Evolutionary conservation across 2,329 filamentous ascomycete species (phyloP).

Genomic region (Stromatinia cepivora): DNA sequence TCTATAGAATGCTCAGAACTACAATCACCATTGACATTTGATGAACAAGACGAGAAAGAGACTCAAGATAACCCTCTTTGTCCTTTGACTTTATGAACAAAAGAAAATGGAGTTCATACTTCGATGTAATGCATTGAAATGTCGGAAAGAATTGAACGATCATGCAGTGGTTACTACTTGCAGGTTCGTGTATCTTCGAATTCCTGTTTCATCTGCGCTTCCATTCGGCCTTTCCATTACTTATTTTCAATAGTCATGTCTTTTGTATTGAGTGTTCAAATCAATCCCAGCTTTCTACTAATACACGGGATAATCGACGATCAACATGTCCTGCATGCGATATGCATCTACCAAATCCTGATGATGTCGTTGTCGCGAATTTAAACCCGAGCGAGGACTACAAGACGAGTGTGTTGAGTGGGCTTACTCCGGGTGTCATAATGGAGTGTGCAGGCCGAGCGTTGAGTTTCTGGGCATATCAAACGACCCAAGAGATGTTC

Average conservation of each 20-base stretch:
- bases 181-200: slow-evolving; percentile 56
- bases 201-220: not conserved
- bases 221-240: not conserved
- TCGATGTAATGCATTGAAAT: slow-evolving; percentile 78
- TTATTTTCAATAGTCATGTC: slow-evolving; percentile 63
- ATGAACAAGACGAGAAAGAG: not conserved
- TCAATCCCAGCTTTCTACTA: slow-evolving; percentile 55
- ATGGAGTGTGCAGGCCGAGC: slow-evolving; percentile 84
- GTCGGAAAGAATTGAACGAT: slow-evolving; percentile 66
- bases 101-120: slow-evolving; percentile 70
- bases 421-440: slow-evolving; percentile 75
- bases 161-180: slow-evolving; percentile 85
- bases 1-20: not conserved
- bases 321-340: slow-evolving; percentile 74
- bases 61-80: not conserved
- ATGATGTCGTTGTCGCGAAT: slow-evolving; percentile 71
- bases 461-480: slow-evolving; percentile 83
- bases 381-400: slow-evolving; percentile 84
- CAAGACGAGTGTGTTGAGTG: slow-evolving; percentile 82
- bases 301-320: slow-evolving; percentile 51
- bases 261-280: slow-evolving; percentile 79
- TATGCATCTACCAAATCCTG: slow-evolving; percentile 64
- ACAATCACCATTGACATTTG: not conserved
- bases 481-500: slow-evolving; percentile 80
- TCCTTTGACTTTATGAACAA: not conserved